Conservation (phyloP, 164 flowering plant species). For the Brasenia schreberi region DNA sequence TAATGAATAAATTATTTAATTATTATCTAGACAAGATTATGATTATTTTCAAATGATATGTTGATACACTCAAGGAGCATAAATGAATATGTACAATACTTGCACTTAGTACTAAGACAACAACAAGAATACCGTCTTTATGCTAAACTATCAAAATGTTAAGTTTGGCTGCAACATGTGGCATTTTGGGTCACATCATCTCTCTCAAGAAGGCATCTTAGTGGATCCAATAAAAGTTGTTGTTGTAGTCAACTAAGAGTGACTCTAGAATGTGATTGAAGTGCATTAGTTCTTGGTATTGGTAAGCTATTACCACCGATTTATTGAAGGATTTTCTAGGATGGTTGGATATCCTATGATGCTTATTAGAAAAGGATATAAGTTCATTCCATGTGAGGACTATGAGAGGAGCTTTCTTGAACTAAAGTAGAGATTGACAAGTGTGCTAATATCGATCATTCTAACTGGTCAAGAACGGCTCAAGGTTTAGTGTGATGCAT, state of each 20-base stretch:
- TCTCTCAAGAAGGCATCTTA: background rate
- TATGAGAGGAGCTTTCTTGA: no score
- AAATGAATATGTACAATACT: background rate
- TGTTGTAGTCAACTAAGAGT: background rate
- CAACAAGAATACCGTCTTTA: background rate
- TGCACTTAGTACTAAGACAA: background rate
- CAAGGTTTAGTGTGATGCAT: no score
- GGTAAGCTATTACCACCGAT: no score
- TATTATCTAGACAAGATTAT: background rate
- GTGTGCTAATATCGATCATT: no score
- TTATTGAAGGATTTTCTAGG: no score
- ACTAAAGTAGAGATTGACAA: no score
- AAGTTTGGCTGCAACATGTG: background rate
- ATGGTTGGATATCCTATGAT: no score
- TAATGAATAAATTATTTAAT: background rate
- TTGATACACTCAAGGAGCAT: background rate
- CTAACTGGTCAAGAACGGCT: no score
- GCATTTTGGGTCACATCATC: background rate
- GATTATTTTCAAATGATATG: background rate
- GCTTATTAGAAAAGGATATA: no score
- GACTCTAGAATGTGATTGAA: background rate
- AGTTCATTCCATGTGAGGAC: no score
- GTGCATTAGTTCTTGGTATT: background rate
- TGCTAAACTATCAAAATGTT: background rate
- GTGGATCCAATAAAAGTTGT: background rate